Base-by-base conservation (phyloP, 2,329 filamentous ascomycete species). In the Ophiocordyceps robertsii region DNA sequence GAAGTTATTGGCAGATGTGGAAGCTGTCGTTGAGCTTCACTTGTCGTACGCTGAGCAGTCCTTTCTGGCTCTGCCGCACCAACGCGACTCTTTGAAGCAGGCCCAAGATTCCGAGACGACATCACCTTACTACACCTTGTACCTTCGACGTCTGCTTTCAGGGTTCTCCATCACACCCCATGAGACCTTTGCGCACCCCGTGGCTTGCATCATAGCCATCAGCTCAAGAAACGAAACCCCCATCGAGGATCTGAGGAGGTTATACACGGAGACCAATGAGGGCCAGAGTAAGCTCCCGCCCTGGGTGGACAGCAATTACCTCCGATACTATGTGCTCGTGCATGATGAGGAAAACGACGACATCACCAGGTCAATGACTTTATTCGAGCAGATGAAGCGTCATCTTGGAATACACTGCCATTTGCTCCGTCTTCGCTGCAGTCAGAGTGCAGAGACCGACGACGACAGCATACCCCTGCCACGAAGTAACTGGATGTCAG, bases 361-460 rank as follows among this genome's bases (percentile, higher is more conserved):
- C 57, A 94, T 96, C 47, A 77, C 78, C 32, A 84, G 88, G 62
- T 94, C 89, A 12, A 90, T 90, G 61, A 77, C 80, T 16, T 69
- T 96, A 27, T 98, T 95, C 61, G 92, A 98, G 53, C 87, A 95
- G 61, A 98, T 98, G 93, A 98, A 96, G 64, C 80, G 92, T n/a
- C 87, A 95, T 63, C 86, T 98, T 49, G 92, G 92, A 2, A 68
- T 96, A 39, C 89, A 98, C 62, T 98, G 92, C 57, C 92, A 98
- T 62, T 70, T 98, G 11, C 69, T 98, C 30, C 73, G 93, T 48
- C 67, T 98, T 40, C 77, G 90, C 51, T 93, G 86, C 54, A 83
- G 79, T 32, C 84, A 88, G 56, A 90, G 87, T 59, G 81, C 86
- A 31, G 79, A 89, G 48, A 89, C 87, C 1, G 92, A 96, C 59